Evolutionary conservation across 768 basidiomycete species (phyloP).

Genomic region (Collybia nuda): DNA sequence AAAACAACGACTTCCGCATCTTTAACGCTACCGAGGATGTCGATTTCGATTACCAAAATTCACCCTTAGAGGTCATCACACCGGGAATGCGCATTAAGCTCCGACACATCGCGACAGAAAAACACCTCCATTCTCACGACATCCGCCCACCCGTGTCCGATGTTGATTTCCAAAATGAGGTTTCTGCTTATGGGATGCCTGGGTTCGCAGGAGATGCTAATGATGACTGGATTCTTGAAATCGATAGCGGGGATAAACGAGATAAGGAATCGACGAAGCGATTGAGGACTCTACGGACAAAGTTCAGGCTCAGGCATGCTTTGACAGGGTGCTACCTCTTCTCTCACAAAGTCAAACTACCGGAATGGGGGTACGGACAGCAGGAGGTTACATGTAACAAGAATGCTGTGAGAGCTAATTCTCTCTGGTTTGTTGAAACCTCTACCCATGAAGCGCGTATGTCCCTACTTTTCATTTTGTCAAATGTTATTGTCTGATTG

Average conservation of each 20-base stretch:
- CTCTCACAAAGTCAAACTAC: slow-evolving; percentile 96
- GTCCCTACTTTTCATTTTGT: slow-evolving; percentile 2
- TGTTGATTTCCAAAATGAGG: slow-evolving; percentile 99
- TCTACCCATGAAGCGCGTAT: slow-evolving; percentile 73
- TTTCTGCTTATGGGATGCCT: slow-evolving; percentile 88
- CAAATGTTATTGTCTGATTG: not conserved
- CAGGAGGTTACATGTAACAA: slow-evolving; percentile 99
- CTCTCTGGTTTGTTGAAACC: slow-evolving; percentile 94
- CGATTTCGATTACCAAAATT: slow-evolving; percentile 42
- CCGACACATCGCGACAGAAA: slow-evolving; percentile 76
- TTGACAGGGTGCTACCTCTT: slow-evolving; percentile 95
- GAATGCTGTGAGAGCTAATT: slow-evolving; percentile 87
- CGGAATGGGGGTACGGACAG: slow-evolving; percentile 97
- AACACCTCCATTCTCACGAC: slow-evolving; percentile 93
- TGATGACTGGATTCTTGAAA: slow-evolving; percentile 91
- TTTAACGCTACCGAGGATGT: slow-evolving; percentile 63
- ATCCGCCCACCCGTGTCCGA: slow-evolving; percentile 92
- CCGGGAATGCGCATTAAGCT: slow-evolving; percentile 76
- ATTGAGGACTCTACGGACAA: slow-evolving; percentile 76
- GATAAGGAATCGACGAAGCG: slow-evolving; percentile 71
- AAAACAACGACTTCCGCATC: slow-evolving; percentile 93
- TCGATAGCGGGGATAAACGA: slow-evolving; percentile 63
- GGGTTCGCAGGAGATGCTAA: slow-evolving; percentile 88
- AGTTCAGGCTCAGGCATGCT: slow-evolving; percentile 80
- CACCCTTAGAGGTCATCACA: slow-evolving; percentile 62